Evolutionary conservation across 83 land plant genomes (phyloP).

Genomic region (Picea abies): DNA sequence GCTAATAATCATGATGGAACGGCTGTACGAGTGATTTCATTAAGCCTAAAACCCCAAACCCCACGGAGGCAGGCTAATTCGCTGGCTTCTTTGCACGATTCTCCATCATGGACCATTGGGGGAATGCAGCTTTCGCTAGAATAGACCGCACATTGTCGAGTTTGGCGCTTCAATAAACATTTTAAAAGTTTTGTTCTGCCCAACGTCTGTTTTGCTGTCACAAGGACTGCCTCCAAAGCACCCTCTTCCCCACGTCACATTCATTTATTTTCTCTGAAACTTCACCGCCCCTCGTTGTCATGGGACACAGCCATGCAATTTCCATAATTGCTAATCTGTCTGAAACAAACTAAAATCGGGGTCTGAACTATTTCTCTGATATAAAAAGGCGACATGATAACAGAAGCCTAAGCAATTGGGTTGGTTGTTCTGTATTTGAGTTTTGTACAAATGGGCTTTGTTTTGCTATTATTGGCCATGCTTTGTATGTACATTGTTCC

Average conservation of each 20-base stretch:
- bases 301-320: neutral
- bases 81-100: neutral
- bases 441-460: slow-evolving; percentile 1
- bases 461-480: neutral
- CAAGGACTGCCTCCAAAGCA: neutral
- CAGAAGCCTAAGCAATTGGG: neutral
- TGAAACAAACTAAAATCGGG: no score
- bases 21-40: no score
- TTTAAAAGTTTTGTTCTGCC: neutral
- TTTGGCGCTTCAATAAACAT: neutral
- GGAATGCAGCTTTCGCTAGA: neutral
- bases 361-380: neutral
- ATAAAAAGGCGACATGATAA: neutral
- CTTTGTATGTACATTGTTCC: neutral
- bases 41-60: no score
- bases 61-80: no score
- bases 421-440: neutral
- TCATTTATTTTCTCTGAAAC: neutral
- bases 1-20: no score
- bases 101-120: neutral
- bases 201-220: neutral
- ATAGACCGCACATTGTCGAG: neutral
- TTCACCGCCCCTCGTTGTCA: neutral
- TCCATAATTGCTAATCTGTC: neutral
- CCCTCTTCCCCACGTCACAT: neutral